phyloP scores from a whole-genome alignment of 2,329 filamentous ascomycete species.

The Fusarium metavorans region DNA sequence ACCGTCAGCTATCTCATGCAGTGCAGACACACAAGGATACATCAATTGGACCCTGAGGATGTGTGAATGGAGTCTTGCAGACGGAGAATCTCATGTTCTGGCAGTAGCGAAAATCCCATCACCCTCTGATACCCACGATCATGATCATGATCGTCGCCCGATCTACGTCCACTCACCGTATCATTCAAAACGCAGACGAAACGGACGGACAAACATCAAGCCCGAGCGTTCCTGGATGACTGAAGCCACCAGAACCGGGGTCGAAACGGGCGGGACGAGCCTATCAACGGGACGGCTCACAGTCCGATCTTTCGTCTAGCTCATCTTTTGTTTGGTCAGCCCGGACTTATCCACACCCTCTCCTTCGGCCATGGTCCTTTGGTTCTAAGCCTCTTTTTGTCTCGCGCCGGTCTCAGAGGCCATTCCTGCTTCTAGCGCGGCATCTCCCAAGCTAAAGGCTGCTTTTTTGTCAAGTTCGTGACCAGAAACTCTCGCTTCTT shows the following conservation, averaged over 20 bases:
- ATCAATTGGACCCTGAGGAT: not conserved
- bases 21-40: not conserved
- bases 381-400: constrained; percentile 32
- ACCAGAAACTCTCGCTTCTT: constrained; percentile 16
- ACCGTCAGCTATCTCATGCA: constrained; percentile 12
- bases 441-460: not conserved
- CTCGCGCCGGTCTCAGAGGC: constrained; percentile 17
- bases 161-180: constrained; percentile 2
- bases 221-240: constrained; percentile 19
- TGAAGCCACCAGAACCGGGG: constrained; percentile 11
- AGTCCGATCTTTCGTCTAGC: constrained; percentile 27
- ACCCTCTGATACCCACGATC: constrained; percentile 3
- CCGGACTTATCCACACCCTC: not conserved
- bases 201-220: constrained; percentile 29
- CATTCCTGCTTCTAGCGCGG: constrained; percentile 23
- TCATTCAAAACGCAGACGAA: not conserved
- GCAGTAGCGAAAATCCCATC: not conserved
- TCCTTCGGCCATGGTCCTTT: constrained; percentile 4
- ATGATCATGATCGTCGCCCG: constrained; percentile 22
- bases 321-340: not conserved
- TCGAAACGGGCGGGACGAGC: constrained; percentile 36
- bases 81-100: not conserved
- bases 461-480: constrained; percentile 3
- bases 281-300: constrained; percentile 40
- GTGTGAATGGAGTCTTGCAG: not conserved